A percentile compares a stretch with the other conserved stretches of the same genome.
Conservation (phyloP, 495 filamentous ascomycete species). For the Neurospora sp. region DNA sequence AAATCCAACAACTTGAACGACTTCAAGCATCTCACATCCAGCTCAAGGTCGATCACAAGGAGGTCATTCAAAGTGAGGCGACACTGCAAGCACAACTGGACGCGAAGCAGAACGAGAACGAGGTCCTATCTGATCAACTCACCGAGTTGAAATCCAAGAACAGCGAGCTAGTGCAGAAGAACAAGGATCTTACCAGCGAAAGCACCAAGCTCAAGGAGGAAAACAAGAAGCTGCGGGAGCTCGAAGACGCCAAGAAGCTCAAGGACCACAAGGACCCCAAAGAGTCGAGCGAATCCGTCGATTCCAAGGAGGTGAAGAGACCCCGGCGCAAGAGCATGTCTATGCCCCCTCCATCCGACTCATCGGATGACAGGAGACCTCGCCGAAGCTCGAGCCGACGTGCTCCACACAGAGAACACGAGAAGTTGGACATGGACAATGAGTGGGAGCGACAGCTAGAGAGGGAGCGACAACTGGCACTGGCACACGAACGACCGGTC, state of each 20-base stretch:
- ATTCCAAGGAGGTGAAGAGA: constrained; percentile 3
- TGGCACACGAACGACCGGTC: constrained; percentile 5
- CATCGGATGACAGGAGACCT: constrained; percentile 18
- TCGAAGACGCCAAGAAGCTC: constrained; percentile 50
- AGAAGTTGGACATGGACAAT: constrained; percentile 14
- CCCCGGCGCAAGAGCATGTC: neutral
- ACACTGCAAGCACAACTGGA: constrained; percentile 68
- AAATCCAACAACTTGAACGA: constrained; percentile 6
- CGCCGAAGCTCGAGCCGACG: constrained; percentile 18
- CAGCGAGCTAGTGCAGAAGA: constrained; percentile 73
- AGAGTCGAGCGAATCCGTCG: neutral
- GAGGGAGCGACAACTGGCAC: constrained; percentile 7
- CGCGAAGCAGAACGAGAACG: constrained; percentile 76
- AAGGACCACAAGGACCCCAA: neutral
- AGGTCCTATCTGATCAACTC: constrained; percentile 25
- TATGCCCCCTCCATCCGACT: constrained; percentile 9
- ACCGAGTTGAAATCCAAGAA: constrained; percentile 5
- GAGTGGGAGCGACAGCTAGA: constrained; percentile 9
- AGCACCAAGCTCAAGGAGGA: constrained; percentile 76
- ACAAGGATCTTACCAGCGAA: constrained; percentile 77
- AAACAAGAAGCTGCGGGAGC: constrained; percentile 73
- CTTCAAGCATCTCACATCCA: constrained; percentile 41
- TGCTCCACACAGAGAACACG: constrained; percentile 9
- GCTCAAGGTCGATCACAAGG: constrained; percentile 29
- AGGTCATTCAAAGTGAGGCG: constrained; percentile 59